A percentile compares a stretch with the other conserved stretches of the same genome.
Conservation (phyloP, 306 rosid genomes). For the Aeschynomene evenia region DNA sequence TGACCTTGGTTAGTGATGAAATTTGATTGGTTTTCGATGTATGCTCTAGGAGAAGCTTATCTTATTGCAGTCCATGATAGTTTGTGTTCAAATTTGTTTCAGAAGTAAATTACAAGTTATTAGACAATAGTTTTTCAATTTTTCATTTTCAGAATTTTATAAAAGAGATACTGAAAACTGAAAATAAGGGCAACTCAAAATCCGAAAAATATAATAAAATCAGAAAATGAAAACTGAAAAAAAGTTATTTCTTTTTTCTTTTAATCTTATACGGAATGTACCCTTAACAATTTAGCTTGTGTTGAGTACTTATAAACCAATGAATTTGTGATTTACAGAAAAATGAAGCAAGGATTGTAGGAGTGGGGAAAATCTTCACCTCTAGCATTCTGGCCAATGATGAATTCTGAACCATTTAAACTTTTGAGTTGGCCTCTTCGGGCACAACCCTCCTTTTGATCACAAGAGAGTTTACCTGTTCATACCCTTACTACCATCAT, state of each 20-base stretch:
- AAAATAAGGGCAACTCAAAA: no score
- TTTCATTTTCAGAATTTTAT: no score
- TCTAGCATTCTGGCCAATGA: neutral
- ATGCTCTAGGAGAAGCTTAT: neutral
- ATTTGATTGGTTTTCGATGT: neutral
- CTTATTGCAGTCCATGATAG: neutral
- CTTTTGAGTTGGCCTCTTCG: constrained; percentile 22
- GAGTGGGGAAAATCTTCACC: constrained; percentile 12
- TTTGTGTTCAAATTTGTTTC: neutral
- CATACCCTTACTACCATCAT: neutral
- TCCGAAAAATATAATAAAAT: no score
- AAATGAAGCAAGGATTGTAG: constrained; percentile 26
- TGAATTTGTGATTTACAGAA: constrained; percentile 44
- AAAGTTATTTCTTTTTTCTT: no score
- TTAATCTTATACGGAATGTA: no score
- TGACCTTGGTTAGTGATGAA: neutral
- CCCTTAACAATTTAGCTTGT: neutral
- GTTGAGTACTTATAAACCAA: neutral
- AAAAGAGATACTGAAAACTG: no score
- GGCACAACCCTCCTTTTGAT: constrained; percentile 17
- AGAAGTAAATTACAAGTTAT: neutral
- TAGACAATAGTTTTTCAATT: no score
- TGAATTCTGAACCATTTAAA: constrained; percentile 16
- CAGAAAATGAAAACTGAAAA: no score
- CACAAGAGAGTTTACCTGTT: constrained; percentile 11